phyloP scores from a whole-genome alignment of 495 filamentous ascomycete genomes.

The Aspergillus nanangensis region DNA sequence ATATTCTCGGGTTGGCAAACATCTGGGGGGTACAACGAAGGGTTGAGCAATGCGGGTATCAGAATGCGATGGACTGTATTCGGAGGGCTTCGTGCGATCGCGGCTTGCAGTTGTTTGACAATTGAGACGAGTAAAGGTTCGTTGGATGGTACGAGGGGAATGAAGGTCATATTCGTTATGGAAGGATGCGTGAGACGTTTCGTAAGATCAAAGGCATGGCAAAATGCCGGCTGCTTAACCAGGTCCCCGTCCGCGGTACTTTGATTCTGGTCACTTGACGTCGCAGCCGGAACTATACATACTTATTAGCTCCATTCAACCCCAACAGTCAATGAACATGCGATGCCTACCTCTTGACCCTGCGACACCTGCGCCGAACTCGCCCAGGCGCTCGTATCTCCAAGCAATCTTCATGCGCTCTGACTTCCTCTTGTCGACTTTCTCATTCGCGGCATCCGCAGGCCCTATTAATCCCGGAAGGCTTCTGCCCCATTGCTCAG shows the following conservation, averaged over 20 bases:
- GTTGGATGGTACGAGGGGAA: constrained; percentile 45
- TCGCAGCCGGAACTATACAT: constrained; percentile 18
- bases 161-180: constrained; percentile 52
- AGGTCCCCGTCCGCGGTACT: constrained; percentile 14
- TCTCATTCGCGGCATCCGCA: constrained; percentile 40
- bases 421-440: constrained; percentile 33
- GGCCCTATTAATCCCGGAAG: constrained; percentile 68
- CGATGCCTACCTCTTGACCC: constrained; percentile 48
- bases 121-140: constrained; percentile 63
- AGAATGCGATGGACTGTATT: constrained; percentile 74
- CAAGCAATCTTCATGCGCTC: constrained; percentile 99
- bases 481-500: constrained; percentile 74
- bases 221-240: constrained; percentile 52
- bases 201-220: constrained; percentile 84
- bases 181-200: constrained; percentile 68
- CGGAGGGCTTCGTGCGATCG: constrained; percentile 53
- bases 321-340: constrained; percentile 4
- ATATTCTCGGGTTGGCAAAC: constrained; percentile 64
- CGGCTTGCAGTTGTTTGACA: constrained; percentile 52
- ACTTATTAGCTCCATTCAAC: constrained; percentile 11
- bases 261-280: constrained; percentile 21
- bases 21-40: constrained; percentile 68
- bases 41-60: constrained; percentile 78
- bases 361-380: constrained; percentile 49
- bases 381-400: constrained; percentile 85